A percentile compares a stretch with the other conserved stretches of the same genome.
These are phyloP conservation scores for Cutaneotrichosporon dermatis DNA, from an alignment of 1,284 basidiomycete species.

Conservation along the genomic window DNA sequence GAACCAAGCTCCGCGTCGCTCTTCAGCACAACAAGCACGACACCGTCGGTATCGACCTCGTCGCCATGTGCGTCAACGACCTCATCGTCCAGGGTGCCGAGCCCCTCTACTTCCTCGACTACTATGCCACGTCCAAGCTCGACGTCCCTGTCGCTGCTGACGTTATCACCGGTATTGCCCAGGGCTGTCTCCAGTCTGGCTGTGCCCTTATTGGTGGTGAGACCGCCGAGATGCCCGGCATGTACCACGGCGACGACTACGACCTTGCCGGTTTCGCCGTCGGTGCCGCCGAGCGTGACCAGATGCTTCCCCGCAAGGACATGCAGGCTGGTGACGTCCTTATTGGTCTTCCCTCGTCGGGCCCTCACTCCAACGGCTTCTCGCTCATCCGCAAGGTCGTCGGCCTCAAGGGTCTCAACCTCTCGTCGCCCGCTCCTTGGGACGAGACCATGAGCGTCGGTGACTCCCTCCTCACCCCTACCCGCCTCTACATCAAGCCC, in stretches of 20 bases:
- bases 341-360: constrained; percentile 85
- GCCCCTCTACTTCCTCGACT: constrained; percentile 95
- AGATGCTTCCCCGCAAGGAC: constrained; percentile 68
- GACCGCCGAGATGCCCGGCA: constrained; percentile 99
- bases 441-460: constrained; percentile 59
- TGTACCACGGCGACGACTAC: constrained; percentile 92
- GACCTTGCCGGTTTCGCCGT: constrained; percentile 98
- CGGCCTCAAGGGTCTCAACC: constrained; percentile 60
- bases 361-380: constrained; percentile 95
- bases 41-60: constrained; percentile 90
- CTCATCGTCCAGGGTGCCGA: constrained; percentile 96
- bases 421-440: constrained; percentile 82
- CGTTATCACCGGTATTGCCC: constrained; percentile 83
- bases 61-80: constrained; percentile 99
- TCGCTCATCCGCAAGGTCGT: constrained; percentile 92
- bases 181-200: constrained; percentile 76
- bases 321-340: constrained; percentile 82
- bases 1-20: constrained; percentile 90
- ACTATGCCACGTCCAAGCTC: constrained; percentile 91
- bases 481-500: constrained; percentile 81
- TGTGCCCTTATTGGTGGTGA: constrained; percentile 96
- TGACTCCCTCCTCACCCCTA: constrained; percentile 77
- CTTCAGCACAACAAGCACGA: constrained; percentile 82
- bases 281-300: constrained; percentile 82
- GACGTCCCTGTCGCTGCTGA: constrained; percentile 73